Percentiles rank a stretch among this genome's conserved stretches.
Conservation (phyloP, 805 yeast species). For the Ogataea nakhonphanomensis region DNA sequence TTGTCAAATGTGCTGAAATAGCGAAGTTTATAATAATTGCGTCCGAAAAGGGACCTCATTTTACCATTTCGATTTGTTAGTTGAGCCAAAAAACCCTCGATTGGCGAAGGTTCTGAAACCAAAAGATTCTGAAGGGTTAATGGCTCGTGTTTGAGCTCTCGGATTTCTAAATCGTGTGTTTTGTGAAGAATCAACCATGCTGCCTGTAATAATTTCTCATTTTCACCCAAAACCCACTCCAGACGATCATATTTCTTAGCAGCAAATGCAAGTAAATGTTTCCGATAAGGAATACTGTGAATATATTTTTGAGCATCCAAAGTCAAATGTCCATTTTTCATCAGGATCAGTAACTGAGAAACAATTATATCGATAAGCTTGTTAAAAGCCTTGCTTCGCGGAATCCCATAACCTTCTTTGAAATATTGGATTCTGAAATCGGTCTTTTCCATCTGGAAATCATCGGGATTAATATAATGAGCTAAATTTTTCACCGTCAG, state of each 20-base stretch:
- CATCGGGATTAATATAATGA: slow-evolving; percentile 6
- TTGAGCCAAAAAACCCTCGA: slow-evolving; percentile 77
- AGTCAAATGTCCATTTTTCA: slow-evolving; percentile 2
- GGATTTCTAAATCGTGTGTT: slow-evolving; percentile 58
- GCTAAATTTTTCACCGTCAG: slow-evolving; percentile 36
- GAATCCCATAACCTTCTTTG: slow-evolving; percentile 24
- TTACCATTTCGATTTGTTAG: slow-evolving; percentile 50
- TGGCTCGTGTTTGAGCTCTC: slow-evolving; percentile 44
- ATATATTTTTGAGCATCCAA: slow-evolving; percentile 16
- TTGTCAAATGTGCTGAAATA: slow-evolving; percentile 66
- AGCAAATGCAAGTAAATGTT: slow-evolving; percentile 37
- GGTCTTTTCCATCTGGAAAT: slow-evolving; percentile 1
- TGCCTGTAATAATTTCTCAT: slow-evolving; percentile 40
- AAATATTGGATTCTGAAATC: slow-evolving; percentile 3
- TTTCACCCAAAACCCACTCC: slow-evolving; percentile 59
- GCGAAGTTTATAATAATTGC: slow-evolving; percentile 47
- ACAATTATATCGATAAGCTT: slow-evolving; percentile 39
- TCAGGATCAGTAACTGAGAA: slow-evolving; percentile 19
- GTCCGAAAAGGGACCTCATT: slow-evolving; percentile 24
- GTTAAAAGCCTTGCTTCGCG: slow-evolving; percentile 32
- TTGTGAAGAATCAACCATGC: slow-evolving; percentile 40
- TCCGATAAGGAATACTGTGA: slow-evolving; percentile 21
- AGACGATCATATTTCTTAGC: slow-evolving; percentile 71
- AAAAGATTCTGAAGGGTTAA: slow-evolving; percentile 26
- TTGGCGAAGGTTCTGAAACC: slow-evolving; percentile 59